These are phyloP conservation scores for Apium graveolens DNA, from an alignment of 129 eudicot genomes.

Conservation along the genomic window DNA sequence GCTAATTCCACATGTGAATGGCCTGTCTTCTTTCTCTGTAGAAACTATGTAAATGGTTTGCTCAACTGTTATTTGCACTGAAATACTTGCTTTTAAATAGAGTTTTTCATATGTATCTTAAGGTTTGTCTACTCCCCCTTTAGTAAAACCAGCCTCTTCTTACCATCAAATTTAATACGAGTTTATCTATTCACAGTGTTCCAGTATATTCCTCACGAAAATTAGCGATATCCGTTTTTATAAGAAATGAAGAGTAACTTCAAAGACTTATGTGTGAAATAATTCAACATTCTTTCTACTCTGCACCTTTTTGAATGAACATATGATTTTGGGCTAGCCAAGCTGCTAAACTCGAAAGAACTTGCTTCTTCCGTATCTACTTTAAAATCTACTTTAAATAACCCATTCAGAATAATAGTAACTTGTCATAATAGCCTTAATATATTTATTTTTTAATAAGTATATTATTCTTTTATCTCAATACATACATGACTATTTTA, in stretches of 20 bases:
- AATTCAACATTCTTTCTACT: background rate
- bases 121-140: slow-evolving; percentile 32
- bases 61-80: slow-evolving; percentile 79
- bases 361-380: slow-evolving; percentile 74
- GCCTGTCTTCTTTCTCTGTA: slow-evolving; percentile 17
- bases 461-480: too few species aligned
- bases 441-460: too few species aligned
- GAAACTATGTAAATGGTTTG: slow-evolving; percentile 95
- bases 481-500: too few species aligned
- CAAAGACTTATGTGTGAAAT: background rate
- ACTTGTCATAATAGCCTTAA: background rate
- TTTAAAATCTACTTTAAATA: background rate
- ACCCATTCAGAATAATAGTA: background rate
- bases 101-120: slow-evolving; percentile 85
- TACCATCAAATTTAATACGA: slow-evolving; percentile 1
- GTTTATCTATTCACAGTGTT: slow-evolving; percentile 47
- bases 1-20: slow-evolving; percentile 1
- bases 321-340: slow-evolving; percentile 98
- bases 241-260: slow-evolving; percentile 25
- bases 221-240: slow-evolving; percentile 80
- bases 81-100: slow-evolving; percentile 94
- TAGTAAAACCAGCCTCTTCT: background rate
- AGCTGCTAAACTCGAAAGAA: slow-evolving; percentile 65
- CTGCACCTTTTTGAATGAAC: slow-evolving; percentile 14
- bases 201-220: slow-evolving; percentile 91